Evolutionary conservation across 805 yeast species (phyloP), one percentile per base, ranked within the genome.

Genomic region (Candida golubevii): DNA sequence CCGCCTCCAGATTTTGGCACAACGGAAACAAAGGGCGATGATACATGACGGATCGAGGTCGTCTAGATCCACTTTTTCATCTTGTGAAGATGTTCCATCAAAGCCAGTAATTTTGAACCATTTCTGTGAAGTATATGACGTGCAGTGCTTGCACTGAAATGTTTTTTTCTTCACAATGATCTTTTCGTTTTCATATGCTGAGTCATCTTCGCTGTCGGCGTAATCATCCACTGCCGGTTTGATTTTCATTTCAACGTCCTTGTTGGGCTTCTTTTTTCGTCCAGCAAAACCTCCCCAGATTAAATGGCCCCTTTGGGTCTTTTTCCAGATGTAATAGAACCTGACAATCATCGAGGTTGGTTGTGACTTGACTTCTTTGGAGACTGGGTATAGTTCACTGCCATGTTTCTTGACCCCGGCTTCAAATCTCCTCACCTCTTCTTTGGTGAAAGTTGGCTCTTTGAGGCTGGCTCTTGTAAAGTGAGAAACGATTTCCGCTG

Each of bases 281-380:
- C 93, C 95, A 35, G 80, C 82, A 58, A 66, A 87, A 56, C 83
- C 81, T 31, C 88, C 96, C 95, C 97, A 87, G 13, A 88, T 85
- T 35, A 61, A 58, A 49, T 77, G 81, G 0, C 97, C 97, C 36
- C 73, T 72, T 28, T 76, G 68, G 0, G 96, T 84, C 61, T 90
- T 90, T 63, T 90, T 90, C 98, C 98, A 91, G 42, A 88, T 67
- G 56, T 91, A 91, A 57, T 88, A 91, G 60, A 75, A 89, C 45
- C 97, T 66, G 1, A 91, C 98, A 50, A 89, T 72, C 83, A 83
- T 86, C 0, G 90, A 77, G 44, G 80, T 68, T 0, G 88, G 69
- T 54, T 86, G 95, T 0, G 89, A 75, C 28, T 75, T 76, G n/a
- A 91, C 93, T 45, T 75, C 78, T 57, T 81, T 77, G 50, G 59